These are phyloP conservation scores for Cucumis cinereus DNA, from an alignment of 306 rosid genomes.

Conservation along the genomic window DNA sequence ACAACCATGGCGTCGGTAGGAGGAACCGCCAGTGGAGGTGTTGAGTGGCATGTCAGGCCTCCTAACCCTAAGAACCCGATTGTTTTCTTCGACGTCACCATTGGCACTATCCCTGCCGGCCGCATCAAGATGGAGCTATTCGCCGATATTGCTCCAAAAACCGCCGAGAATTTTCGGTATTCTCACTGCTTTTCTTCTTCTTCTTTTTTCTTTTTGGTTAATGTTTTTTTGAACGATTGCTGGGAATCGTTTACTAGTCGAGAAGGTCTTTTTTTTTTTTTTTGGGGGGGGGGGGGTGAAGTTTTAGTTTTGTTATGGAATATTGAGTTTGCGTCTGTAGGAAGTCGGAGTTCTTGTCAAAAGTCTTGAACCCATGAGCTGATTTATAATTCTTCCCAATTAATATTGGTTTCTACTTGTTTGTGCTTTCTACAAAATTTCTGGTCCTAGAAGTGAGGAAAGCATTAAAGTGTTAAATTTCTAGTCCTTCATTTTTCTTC, in stretches of 20 bases:
- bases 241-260: neutral
- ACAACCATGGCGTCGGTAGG: conserved; percentile 34
- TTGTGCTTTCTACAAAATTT: no score
- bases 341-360: neutral
- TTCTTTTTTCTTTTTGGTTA: neutral
- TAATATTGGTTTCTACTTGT: no score
- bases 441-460: no score
- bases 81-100: conserved; percentile 92
- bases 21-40: conserved; percentile 31
- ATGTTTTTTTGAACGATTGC: neutral
- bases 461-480: no score
- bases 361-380: no score
- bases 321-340: neutral
- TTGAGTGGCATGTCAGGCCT: conserved; percentile 97
- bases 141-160: conserved; percentile 86
- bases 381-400: no score
- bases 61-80: conserved; percentile 95
- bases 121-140: conserved; percentile 99
- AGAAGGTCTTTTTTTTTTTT: neutral
- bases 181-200: neutral
- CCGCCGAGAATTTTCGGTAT: conserved; percentile 86
- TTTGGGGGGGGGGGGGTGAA: neutral
- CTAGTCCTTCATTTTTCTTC: no score
- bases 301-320: neutral
- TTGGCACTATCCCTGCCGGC: conserved; percentile 93